Percentiles rank a stretch among this genome's conserved stretches.
phyloP scores from a whole-genome alignment of 108 stramenopile species.

The Hondaea fermentalgiana region DNA sequence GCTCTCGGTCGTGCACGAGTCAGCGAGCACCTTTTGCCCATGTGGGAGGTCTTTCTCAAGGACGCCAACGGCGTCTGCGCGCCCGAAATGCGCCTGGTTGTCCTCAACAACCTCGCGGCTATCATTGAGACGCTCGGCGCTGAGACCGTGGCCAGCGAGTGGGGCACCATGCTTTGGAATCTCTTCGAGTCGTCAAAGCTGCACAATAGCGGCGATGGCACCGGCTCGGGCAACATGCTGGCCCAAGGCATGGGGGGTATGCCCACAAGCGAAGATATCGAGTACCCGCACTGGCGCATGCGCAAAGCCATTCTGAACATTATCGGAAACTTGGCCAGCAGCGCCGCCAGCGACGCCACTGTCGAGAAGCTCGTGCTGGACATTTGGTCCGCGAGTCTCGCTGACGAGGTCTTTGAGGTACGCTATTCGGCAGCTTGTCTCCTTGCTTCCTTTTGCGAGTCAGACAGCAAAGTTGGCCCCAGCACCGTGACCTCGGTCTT shows the following conservation, averaged over 20 bases:
- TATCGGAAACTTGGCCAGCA: not conserved
- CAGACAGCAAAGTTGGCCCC: not conserved
- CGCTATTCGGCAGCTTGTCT: not conserved
- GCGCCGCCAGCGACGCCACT: not conserved
- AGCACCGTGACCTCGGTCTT: not conserved
- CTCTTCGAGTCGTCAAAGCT: not conserved
- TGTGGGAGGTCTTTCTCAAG: not conserved
- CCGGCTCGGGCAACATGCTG: not conserved
- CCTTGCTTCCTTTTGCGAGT: not conserved
- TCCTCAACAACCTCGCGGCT: not conserved
- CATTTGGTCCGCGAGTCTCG: not conserved
- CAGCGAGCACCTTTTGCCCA: not conserved
- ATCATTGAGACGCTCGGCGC: not conserved
- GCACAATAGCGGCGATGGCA: not conserved
- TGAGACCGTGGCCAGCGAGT: not conserved
- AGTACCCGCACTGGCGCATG: constrained; percentile 15
- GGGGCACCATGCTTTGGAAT: not conserved
- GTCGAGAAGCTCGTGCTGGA: constrained; percentile 1
- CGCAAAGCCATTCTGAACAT: not conserved
- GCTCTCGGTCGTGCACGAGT: not conserved
- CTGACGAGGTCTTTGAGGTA: constrained; percentile 5
- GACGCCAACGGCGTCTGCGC: not conserved
- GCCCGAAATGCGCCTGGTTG: not conserved
- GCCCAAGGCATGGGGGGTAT: not conserved
- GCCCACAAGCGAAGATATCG: not conserved